Evolutionary conservation across 495 filamentous ascomycete genomes (phyloP), one percentile per base, ranked within the genome.

Genomic region (Terfezia boudieri): DNA sequence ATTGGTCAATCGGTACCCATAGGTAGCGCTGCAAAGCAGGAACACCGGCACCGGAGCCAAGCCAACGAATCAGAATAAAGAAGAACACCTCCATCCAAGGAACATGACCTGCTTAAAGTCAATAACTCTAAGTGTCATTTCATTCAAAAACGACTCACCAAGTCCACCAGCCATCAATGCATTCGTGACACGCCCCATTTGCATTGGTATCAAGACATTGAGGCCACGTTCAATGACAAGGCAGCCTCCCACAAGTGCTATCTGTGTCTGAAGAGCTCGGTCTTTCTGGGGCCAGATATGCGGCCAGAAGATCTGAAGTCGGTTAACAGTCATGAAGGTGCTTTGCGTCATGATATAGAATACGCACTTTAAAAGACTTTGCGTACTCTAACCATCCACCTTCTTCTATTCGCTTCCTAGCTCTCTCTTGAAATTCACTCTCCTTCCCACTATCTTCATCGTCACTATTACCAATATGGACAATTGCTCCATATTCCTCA

Each of bases 1-100:
- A 81, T 60, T 77, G 76, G 59, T 82, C 73, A 35, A 86, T 67
- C 2, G 79, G 78, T 50, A 80, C 65, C 80, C 80, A 83, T 32
- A 84, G 69, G 67, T 73, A 75, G 56, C 71, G 67, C 52, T 71
- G 71, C 37, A 81, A 52, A 20, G 75, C 70, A 17, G 67, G 67
- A 49, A 82, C 63, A 9, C 78, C 75, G 35, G 77, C 71, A 36
- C 75, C 73, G 8, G 76, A 77, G 37, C 72, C 70, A 4, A 78
- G 56, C 56, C 77, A 73, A 56, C 71, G 70, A 22, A 76, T 73
- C 8, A 71, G 58, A 37, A 76, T 67, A 56, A 74, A 82, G 14
- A 79, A 60, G 36, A 69, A 58, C 32, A 82, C 71, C 51, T 77
- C 70, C 16, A 68, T 54, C 74, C 76, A 78, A 8, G 76, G 41